Percentiles rank a stretch among this genome's conserved stretches.
Conservation (phyloP, 1,139 yeast genomes). For the Saccharomyces hybrid region DNA sequence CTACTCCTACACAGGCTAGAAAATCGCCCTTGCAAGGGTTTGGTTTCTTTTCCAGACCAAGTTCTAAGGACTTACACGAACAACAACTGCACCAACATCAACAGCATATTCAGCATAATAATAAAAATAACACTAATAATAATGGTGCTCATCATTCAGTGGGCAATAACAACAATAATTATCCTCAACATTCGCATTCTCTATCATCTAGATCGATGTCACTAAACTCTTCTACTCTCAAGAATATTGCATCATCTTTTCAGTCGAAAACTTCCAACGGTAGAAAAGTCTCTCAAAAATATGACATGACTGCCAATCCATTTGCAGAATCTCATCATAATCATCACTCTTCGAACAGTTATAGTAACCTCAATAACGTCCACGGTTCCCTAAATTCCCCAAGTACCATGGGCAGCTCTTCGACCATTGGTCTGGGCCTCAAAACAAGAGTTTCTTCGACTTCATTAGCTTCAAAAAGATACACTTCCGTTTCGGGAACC, state of each 20-base stretch:
- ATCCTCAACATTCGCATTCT: constrained; percentile 8
- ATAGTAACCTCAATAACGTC: background rate
- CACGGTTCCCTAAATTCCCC: background rate
- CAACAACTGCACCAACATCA: constrained; percentile 8
- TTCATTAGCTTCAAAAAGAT: constrained; percentile 22
- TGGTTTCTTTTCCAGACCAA: constrained; percentile 27
- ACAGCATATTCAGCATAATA: constrained; percentile 12
- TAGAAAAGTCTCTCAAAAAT: constrained; percentile 38
- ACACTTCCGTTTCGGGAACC: constrained; percentile 26
- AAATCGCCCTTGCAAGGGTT: constrained; percentile 30
- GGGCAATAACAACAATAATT: background rate
- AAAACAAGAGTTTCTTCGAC: constrained; percentile 28
- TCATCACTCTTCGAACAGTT: background rate
- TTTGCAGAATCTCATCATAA: constrained; percentile 6
- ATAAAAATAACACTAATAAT: constrained; percentile 8
- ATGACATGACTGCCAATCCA: constrained; percentile 28
- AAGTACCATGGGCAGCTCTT: background rate
- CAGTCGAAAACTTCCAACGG: constrained; percentile 35
- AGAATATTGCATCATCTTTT: constrained; percentile 28
- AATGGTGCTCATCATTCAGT: background rate
- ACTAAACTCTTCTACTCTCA: constrained; percentile 30
- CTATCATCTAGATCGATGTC: constrained; percentile 30
- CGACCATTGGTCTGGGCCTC: constrained; percentile 30
- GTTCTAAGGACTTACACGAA: constrained; percentile 20
- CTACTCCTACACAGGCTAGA: constrained; percentile 16